Base-by-base conservation (phyloP, 257 asterid species). In the Petunia axillaris region DNA sequence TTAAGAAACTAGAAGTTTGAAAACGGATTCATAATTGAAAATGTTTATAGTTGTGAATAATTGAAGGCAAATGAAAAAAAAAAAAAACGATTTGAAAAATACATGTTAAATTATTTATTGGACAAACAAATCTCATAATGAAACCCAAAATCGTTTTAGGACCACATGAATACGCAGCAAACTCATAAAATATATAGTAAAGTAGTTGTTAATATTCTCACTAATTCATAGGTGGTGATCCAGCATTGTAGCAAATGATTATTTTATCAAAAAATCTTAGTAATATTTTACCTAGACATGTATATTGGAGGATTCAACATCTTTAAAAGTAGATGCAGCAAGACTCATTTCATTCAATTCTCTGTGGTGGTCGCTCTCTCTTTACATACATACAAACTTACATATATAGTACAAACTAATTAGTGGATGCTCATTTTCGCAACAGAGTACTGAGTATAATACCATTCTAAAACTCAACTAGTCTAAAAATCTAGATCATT, bases 171-270 rank as follows among this genome's bases (percentile, higher is more conserved):
- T 38, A 52, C 66, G 38, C 70, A 63, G 65, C 25, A 39, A 62
- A 74, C 36, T 74, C 8, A 60, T 64, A 74, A 58, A 60, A 38
- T 62, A 62, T 81, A 35, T 38, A 50, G 59, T 74, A 75, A 81
- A 81, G 16, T 40, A 52, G n/a, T 2, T 44, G 9, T 44, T 74
- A 70, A 6, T 63, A 75, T 48, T 75, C 64, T 39, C 55, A 38
- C 5, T 25, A 75, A 44, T 35, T 68, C 57, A 44, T 44, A 43
- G 40, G 44, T 44, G 16, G 3, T 68, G 58, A 68, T 44, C 76
- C 48, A 8, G 8, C 16, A 68, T 68, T 48, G 13, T 68, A 43
- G 13, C 6, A 68, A 43, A 68, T 68, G 40, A 44, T 68, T n/a
- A 44, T 68, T 14, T 68, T 68, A 44, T 16, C 35, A 44, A 1